phyloP scores from a whole-genome alignment of 176 grass and related monocot species.

The Luzula sylvatica region DNA sequence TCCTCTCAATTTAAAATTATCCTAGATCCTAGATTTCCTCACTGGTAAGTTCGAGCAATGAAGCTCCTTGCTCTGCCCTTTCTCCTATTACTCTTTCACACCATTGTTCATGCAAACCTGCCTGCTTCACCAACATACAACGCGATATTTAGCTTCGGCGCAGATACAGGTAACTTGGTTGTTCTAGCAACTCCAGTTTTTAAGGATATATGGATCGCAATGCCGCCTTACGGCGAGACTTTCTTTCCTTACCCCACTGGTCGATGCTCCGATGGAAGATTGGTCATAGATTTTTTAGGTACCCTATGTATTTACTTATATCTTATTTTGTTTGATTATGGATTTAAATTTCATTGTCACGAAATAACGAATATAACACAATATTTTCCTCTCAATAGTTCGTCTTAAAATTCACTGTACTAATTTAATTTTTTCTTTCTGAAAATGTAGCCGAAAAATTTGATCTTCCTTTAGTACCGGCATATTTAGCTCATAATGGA shows the following conservation, averaged over 20 bases:
- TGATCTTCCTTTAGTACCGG: constrained; percentile 32
- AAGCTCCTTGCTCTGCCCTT: neutral
- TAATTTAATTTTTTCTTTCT: neutral
- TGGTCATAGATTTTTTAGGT: constrained; percentile 20
- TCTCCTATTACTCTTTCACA: neutral
- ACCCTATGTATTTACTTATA: neutral
- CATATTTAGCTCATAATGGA: constrained; percentile 16
- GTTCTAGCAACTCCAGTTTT: constrained; percentile 8
- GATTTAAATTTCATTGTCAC: too few relatives aligned
- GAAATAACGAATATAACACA: too few relatives aligned
- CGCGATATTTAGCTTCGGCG: constrained; percentile 17
- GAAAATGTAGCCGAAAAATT: constrained; percentile 42
- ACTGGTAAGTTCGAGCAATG: neutral
- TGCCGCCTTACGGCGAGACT: constrained; percentile 14
- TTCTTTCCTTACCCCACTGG: constrained; percentile 16
- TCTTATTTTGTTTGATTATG: too few relatives aligned
- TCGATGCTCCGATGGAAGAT: constrained; percentile 20
- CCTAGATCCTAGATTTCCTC: too few relatives aligned
- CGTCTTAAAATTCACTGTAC: too few relatives aligned
- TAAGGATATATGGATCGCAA: constrained; percentile 2
- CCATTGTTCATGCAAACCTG: too few relatives aligned
- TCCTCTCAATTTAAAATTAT: too few relatives aligned
- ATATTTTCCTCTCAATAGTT: too few relatives aligned
- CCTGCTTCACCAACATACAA: neutral
- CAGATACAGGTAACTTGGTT: constrained; percentile 18